Conservation (phyloP, 1,139 yeast species). For the Kodamaea alishanica region DNA sequence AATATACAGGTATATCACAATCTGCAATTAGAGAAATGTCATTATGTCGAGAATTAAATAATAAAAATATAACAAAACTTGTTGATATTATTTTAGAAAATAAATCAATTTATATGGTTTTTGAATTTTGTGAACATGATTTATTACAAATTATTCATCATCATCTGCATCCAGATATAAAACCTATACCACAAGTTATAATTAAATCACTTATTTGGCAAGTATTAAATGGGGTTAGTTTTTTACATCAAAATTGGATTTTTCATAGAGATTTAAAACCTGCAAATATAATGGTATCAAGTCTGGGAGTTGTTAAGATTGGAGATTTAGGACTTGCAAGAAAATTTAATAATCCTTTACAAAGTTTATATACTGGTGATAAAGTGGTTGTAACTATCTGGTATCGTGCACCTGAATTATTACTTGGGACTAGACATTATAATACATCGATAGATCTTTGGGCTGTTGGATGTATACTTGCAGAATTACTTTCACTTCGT, state of each 20-base stretch:
- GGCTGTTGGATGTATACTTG: conserved; percentile 97
- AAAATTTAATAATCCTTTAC: conserved; percentile 82
- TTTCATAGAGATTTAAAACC: conserved; percentile 95
- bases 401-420: conserved; percentile 94
- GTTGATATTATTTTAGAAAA: conserved; percentile 86
- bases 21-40: conserved; percentile 97
- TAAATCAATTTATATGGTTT: conserved; percentile 89
- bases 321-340: conserved; percentile 96
- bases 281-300: conserved; percentile 94
- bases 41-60: conserved; percentile 79
- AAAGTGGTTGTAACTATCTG: conserved; percentile 97
- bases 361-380: conserved; percentile 88
- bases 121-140: conserved; percentile 95
- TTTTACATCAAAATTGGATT: conserved; percentile 92
- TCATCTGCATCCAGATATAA: conserved; percentile 85
- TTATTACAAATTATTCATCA: conserved; percentile 86
- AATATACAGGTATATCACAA: conserved; percentile 94
- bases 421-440: conserved; percentile 88
- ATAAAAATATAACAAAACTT: conserved; percentile 74
- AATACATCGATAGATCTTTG: conserved; percentile 93
- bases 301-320: conserved; percentile 84
- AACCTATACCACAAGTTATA: conserved; percentile 71
- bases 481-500: conserved; percentile 80
- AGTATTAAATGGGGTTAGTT: conserved; percentile 84
- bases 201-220: conserved; percentile 89